phyloP scores from a whole-genome alignment of 495 filamentous ascomycete species.

The Staphylotrichum longicolle region DNA sequence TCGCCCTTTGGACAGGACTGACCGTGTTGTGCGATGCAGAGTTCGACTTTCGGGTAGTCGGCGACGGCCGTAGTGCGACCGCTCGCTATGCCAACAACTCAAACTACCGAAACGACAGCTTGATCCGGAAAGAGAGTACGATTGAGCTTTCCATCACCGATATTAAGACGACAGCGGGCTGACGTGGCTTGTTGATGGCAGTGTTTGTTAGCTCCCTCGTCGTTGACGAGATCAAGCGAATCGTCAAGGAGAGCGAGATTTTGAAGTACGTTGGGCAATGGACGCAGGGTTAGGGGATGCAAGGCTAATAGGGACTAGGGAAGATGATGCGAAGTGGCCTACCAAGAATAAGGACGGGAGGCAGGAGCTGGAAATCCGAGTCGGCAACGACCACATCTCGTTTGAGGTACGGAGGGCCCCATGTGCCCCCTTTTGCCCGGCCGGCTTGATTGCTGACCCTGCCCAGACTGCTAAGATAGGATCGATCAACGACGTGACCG shows the following conservation, averaged over 20 bases:
- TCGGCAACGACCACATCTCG: conserved; percentile 95
- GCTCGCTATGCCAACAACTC: conserved; percentile 99
- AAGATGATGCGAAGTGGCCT: conserved; percentile 99
- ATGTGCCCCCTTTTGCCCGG: not conserved
- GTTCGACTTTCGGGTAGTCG: conserved; percentile 92
- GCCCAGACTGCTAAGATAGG: conserved; percentile 95
- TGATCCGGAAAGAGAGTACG: conserved; percentile 99
- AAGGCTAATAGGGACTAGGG: conserved; percentile 56
- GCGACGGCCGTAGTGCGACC: conserved; percentile 91
- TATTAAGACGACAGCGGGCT: not conserved
- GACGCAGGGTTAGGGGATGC: conserved; percentile 7
- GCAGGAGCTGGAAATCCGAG: conserved; percentile 91
- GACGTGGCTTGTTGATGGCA: conserved; percentile 35
- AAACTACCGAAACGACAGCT: conserved; percentile 97
- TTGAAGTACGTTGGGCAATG: conserved; percentile 68
- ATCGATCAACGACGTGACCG: conserved; percentile 92
- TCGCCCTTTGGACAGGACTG: conserved; percentile 11
- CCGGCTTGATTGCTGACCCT: conserved; percentile 28
- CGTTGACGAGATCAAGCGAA: conserved; percentile 91
- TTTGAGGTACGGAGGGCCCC: conserved; percentile 68
- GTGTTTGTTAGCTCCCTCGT: conserved; percentile 96
- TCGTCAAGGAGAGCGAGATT: conserved; percentile 97
- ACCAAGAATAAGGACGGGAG: conserved; percentile 99
- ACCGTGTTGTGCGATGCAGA: conserved; percentile 52
- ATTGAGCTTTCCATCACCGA: conserved; percentile 11